Evolutionary conservation across 306 rosid species (phyloP).

Genomic region (Vachellia pachyceras): DNA sequence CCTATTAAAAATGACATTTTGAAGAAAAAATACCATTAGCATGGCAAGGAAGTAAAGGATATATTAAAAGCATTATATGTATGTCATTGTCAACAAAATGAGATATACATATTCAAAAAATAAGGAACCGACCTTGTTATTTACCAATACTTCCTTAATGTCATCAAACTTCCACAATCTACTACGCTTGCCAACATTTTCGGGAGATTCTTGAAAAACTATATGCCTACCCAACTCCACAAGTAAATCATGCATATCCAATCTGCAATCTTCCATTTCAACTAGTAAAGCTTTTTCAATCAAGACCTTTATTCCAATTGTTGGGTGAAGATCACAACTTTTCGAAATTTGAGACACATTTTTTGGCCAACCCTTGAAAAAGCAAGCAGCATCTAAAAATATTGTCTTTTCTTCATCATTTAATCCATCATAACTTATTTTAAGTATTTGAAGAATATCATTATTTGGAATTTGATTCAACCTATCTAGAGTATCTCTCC

Average conservation of each 20-base stretch:
- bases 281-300: neutral
- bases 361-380: neutral
- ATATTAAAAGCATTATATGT: neutral
- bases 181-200: neutral
- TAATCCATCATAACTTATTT: neutral
- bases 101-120: neutral
- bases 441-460: neutral
- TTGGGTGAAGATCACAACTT: neutral
- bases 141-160: neutral
- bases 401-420: no score
- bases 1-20: neutral
- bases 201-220: neutral
- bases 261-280: neutral
- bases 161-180: neutral
- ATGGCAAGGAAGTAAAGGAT: neutral
- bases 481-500: neutral
- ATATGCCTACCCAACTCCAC: neutral
- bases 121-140: neutral
- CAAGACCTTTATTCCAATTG: neutral
- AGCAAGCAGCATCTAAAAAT: neutral
- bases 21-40: neutral
- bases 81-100: neutral
- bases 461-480: neutral
- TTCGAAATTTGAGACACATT: neutral
- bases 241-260: neutral